Base-by-base conservation (phyloP, 2,329 filamentous ascomycete genomes). In the Aureobasidium sp. region DNA sequence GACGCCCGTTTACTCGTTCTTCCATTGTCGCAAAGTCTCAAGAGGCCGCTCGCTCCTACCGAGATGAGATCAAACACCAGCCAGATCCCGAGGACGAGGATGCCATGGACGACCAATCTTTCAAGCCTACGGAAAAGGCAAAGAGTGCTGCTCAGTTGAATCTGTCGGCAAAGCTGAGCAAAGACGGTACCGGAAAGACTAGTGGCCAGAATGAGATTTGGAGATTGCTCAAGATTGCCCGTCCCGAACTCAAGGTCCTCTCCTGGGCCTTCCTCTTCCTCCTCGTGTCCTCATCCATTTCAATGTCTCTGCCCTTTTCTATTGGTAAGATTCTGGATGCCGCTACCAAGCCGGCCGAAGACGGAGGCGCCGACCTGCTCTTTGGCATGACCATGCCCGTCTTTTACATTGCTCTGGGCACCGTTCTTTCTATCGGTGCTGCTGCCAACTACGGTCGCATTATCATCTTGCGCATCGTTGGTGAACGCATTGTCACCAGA, bases 321-420 rank as follows among this genome's bases (percentile, higher is more conserved):
- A 95, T 99, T 65, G 94, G 94, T 60, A 93, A 92, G 71, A 95
- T 99, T 64, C 79, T 99, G 72, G 94, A 99, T 74, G 84, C 94
- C 57, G 90, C 93, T 9, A 95, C 91, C 10, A 88, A 91, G 68
- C 80, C 83, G 42, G 78, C 79, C 21, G 85, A 72, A 27, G 69
- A 88, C 57, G 87, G 77, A 37, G 83, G 84, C 61, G 79, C 97
- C 13, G 87, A 77, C 37, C 83, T 84, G 60, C 79, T 97, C 13
- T 94, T 97, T 70, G 94, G 94, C 21, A 75, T 97, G 62, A 88
- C 87, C 45, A 79, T 95, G 69, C 85, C 84, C 40, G 90, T 95
- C 69, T 97, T 99, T 78, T 99, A 96, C 75, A 76, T 86, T 57
- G 89, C 84, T 27, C 81, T 99, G 45, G 92, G 69, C 7, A 69